Evolutionary conservation across 202 grass and related monocot species (phyloP).

Genomic region (Digitaria exilis): DNA sequence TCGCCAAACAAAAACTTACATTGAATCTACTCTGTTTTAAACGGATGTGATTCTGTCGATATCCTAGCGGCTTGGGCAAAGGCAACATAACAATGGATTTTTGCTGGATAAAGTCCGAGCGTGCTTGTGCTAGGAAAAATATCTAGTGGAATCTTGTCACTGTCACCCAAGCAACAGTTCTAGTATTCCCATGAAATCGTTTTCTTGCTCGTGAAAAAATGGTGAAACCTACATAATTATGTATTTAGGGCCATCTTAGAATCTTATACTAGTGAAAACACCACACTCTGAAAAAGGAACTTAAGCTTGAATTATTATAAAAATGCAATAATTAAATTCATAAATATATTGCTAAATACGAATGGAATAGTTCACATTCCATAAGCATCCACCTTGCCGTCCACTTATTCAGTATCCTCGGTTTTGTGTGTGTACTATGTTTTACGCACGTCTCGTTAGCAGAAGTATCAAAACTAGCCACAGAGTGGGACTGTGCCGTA

Average conservation of each 20-base stretch:
- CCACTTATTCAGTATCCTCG: not conserved
- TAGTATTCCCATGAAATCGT: not conserved
- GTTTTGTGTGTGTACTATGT: not conserved
- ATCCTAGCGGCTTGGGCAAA: not conserved
- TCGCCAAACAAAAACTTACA: not conserved
- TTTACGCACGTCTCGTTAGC: not conserved
- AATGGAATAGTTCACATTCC: not conserved
- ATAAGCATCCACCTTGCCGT: no score
- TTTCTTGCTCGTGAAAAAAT: not conserved
- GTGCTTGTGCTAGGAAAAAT: not conserved
- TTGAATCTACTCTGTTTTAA: not conserved
- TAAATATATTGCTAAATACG: not conserved
- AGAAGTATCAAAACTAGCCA: not conserved
- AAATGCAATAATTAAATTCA: not conserved
- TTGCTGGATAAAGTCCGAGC: not conserved
- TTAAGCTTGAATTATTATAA: not conserved
- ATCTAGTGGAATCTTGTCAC: slow-evolving; percentile 2
- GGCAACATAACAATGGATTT: not conserved
- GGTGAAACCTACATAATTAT: not conserved
- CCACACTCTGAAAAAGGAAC: not conserved
- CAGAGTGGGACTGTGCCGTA: not conserved
- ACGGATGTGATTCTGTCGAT: not conserved
- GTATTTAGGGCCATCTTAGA: not conserved
- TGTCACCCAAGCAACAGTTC: not conserved
- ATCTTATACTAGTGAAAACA: not conserved